Evolutionary conservation across 768 basidiomycete species (phyloP), one percentile per base, ranked within the genome.

Genomic region (Suillus americanus): DNA sequence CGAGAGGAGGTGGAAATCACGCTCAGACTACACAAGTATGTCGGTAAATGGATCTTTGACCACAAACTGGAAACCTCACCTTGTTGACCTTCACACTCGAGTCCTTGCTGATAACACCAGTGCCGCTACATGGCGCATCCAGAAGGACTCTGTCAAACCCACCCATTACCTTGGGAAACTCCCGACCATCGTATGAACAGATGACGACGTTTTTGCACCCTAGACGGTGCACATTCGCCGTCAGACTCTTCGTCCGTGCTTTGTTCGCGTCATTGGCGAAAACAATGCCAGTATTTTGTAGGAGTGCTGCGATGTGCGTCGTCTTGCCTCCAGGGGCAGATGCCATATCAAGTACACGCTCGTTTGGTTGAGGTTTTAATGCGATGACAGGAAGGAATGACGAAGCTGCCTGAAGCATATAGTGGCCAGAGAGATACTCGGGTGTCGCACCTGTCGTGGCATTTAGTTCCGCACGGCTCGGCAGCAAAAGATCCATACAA

Each of bases 371-470:
- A 6, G 97, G 97, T 30, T 87, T 82, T 45, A 99, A 89, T 4
- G 97, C 94, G 67, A 99, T 96, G 72, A 99, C 97, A 62, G 97
- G 97, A n/a, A 99, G 85, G 84, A 99, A 98, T 1, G 97, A 99
- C 6, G 95, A 97, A 13, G 97, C 97, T 7, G 97, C 94, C 81
- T 99, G 97, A 30, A 99, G 91, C 94, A 99, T 99, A 79, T 99
- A 99, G 75, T 99, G 96, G 3, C 97, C 97, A 0, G 97, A 95
- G 45, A 99, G 87, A 78, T 99, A 99, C 79, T 99, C 97, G 13
- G 97, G 97, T 2, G 97, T 99, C 7, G 97, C 97, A 75, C 92
- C 89, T 89, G 69, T 40, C 38, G 48, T 41, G 33, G 25, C 55
- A 30, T 20, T 53, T 45, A 64, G 33, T 59, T 48, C 64, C 46